Evolutionary conservation across 257 asterid genomes (phyloP).

Genomic region (Paulownia fortunei): DNA sequence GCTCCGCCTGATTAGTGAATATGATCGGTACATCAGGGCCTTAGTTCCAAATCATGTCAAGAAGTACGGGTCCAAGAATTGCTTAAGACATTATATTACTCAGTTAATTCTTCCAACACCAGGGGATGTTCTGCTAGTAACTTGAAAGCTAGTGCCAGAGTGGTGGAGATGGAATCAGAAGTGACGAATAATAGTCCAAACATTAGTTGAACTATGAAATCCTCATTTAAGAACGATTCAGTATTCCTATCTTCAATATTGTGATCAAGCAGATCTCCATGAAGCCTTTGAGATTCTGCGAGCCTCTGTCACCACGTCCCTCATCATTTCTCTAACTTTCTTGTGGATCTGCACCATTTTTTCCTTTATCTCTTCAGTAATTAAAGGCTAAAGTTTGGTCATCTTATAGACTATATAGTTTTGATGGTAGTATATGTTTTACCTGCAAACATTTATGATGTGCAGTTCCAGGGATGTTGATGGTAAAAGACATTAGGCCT

Average conservation of each 20-base stretch:
- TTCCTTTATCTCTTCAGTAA: not conserved
- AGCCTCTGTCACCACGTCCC: slow-evolving; percentile 57
- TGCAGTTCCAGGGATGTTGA: slow-evolving; percentile 81
- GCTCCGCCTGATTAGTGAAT: slow-evolving; percentile 59
- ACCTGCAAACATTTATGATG: slow-evolving; percentile 82
- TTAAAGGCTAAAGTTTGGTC: too few species aligned
- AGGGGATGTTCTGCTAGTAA: slow-evolving; percentile 64
- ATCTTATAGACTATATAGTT: not conserved
- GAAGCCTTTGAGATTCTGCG: slow-evolving; percentile 38
- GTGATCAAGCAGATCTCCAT: slow-evolving; percentile 73
- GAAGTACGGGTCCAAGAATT: not conserved
- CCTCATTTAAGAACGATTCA: slow-evolving; percentile 63
- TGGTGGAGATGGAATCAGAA: slow-evolving; percentile 81
- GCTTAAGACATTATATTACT: slow-evolving; percentile 22
- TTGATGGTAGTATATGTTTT: not conserved
- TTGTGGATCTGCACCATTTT: slow-evolving; percentile 58
- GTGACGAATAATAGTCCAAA: slow-evolving; percentile 73
- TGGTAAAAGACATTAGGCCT: slow-evolving; percentile 79
- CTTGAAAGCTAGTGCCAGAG: slow-evolving; percentile 81
- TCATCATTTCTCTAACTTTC: slow-evolving; percentile 70
- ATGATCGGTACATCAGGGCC: not conserved
- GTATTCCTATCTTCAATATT: slow-evolving; percentile 67
- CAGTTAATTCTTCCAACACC: slow-evolving; percentile 65
- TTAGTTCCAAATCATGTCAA: not conserved
- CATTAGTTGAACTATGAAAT: slow-evolving; percentile 83